phyloP scores from a whole-genome alignment of 2,329 filamentous ascomycete species.

The Xylariaceae sp. region DNA sequence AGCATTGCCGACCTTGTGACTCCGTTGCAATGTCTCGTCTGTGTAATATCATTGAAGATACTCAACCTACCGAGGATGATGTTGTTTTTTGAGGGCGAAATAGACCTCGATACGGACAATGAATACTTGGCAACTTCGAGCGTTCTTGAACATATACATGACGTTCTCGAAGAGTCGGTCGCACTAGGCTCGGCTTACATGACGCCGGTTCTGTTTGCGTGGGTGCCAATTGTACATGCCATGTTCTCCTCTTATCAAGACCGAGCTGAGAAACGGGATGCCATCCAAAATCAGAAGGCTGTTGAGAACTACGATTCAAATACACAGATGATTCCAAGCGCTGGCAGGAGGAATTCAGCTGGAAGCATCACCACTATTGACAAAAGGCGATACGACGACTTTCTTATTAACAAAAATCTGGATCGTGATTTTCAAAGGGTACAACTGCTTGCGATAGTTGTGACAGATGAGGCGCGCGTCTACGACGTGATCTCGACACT shows the following conservation, averaged over 20 bases:
- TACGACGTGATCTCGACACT: conserved; percentile 61
- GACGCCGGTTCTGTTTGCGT: conserved; percentile 77
- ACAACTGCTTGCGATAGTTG: conserved; percentile 56
- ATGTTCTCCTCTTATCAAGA: conserved; percentile 69
- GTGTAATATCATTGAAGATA: conserved; percentile 73
- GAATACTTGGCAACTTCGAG: conserved; percentile 72
- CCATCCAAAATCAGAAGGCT: conserved; percentile 63
- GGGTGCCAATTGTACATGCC: conserved; percentile 76
- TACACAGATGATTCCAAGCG: conserved; percentile 48
- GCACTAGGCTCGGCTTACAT: conserved; percentile 64
- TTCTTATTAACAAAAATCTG: conserved; percentile 56
- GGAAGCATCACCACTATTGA: conserved; percentile 68
- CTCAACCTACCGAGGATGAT: conserved; percentile 69
- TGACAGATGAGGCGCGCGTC: conserved; percentile 56
- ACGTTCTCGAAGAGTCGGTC: conserved; percentile 68
- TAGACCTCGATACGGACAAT: conserved; percentile 49
- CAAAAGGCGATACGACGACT: conserved; percentile 63
- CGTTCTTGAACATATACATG: conserved; percentile 75
- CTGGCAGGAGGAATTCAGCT: conserved; percentile 62
- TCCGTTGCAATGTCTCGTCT: conserved; percentile 72
- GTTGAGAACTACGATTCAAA: conserved; percentile 60
- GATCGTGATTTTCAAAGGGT: conserved; percentile 59
- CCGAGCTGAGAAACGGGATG: conserved; percentile 65
- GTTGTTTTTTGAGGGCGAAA: conserved; percentile 58
- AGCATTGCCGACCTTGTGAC: conserved; percentile 54